Conservation (phyloP, 495 filamentous ascomycete species). For the Aspergillus saccharolyticus region DNA sequence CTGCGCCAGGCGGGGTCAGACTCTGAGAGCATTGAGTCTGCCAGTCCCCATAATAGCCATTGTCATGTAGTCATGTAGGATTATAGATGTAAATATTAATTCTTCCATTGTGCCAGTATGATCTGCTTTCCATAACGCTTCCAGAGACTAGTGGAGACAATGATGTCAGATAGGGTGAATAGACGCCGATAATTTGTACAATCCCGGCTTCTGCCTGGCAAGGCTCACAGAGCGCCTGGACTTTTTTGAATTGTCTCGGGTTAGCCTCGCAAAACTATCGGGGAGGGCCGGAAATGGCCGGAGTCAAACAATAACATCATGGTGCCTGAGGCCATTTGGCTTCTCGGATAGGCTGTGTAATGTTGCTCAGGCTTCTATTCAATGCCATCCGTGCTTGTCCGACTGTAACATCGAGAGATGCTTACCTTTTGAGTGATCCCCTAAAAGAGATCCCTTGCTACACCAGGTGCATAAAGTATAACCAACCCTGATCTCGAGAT, state of each 20-base stretch:
- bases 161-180: background rate
- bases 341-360: background rate
- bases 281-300: background rate
- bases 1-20: slow-evolving; percentile 44
- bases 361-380: background rate
- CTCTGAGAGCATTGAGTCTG: slow-evolving; percentile 13
- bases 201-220: background rate
- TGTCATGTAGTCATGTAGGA: background rate
- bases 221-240: background rate
- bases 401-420: background rate
- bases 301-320: background rate
- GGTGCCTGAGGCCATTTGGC: background rate
- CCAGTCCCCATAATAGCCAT: background rate
- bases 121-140: background rate
- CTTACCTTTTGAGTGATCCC: background rate
- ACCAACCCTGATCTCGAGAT: too few species aligned
- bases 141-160: background rate
- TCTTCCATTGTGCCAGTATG: background rate
- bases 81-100: background rate
- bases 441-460: background rate
- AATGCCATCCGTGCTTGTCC: background rate
- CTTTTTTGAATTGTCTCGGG: background rate
- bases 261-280: background rate
- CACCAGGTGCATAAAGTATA: too few species aligned
- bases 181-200: background rate